Percentiles rank a stretch among this genome's conserved stretches.
Evolutionary conservation across 2,329 filamentous ascomycete species (phyloP).

Genomic region (Colletotrichum noveboracense): DNA sequence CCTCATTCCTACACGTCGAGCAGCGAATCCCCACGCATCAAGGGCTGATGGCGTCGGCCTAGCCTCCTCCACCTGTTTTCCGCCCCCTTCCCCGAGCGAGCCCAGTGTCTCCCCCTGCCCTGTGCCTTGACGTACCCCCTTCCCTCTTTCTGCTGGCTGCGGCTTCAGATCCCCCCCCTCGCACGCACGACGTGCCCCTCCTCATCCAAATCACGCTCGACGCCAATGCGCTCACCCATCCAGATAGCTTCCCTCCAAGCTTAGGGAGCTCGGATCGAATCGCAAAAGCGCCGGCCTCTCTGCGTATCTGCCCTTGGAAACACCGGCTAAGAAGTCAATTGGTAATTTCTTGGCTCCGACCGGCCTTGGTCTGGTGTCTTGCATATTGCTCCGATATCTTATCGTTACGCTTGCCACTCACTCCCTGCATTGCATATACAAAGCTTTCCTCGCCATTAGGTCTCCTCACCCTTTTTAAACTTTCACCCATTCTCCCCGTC

Average conservation of each 20-base stretch:
- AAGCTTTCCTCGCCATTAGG: not conserved
- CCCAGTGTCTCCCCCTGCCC: not conserved
- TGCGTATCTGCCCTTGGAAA: conserved; percentile 10
- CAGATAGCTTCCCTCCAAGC: conserved; percentile 10
- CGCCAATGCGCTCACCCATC: conserved; percentile 9
- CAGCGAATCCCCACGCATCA: conserved; percentile 15
- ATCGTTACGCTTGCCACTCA: conserved; percentile 18
- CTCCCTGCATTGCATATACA: conserved; percentile 21
- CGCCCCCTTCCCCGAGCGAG: not conserved
- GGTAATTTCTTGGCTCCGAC: not conserved
- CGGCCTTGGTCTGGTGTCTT: not conserved
- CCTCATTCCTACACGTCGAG: conserved; percentile 16
- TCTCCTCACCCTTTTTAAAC: conserved; percentile 8
- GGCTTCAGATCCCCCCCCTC: not conserved
- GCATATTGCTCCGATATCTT: conserved; percentile 20
- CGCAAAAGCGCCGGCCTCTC: not conserved
- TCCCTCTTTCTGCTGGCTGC: not conserved
- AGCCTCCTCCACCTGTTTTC: conserved; percentile 18
- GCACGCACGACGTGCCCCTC: conserved; percentile 5
- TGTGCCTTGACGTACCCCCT: conserved; percentile 18
- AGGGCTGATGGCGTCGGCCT: conserved; percentile 12
- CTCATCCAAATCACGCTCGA: not conserved
- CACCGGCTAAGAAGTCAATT: conserved; percentile 11
- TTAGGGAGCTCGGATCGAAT: conserved; percentile 1
- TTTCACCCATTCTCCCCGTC: not conserved